These are phyloP conservation scores for Neoarthrinium moseri DNA, from an alignment of 2,329 filamentous ascomycete species.

Conservation along the genomic window DNA sequence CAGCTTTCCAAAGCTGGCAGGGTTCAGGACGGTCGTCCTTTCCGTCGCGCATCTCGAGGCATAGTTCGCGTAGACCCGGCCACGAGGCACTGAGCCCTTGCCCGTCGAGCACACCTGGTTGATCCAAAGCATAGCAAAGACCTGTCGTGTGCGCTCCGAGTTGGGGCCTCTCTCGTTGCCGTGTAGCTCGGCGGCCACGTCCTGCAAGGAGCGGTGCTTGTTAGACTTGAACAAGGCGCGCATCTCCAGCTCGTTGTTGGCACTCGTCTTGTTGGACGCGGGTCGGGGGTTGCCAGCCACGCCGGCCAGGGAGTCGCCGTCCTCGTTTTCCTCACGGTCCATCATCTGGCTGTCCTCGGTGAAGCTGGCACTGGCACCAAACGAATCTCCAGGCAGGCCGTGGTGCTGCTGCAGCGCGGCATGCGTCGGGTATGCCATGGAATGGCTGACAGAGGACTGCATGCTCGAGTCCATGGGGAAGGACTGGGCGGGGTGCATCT, in stretches of 20 bases:
- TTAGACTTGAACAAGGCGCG: slow-evolving; percentile 72
- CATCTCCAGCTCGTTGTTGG: slow-evolving; percentile 80
- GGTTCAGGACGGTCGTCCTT: slow-evolving; percentile 91
- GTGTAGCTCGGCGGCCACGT: slow-evolving; percentile 74
- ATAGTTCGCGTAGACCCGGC: slow-evolving; percentile 93
- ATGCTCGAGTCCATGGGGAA: slow-evolving; percentile 51
- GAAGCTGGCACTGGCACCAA: slow-evolving; percentile 51
- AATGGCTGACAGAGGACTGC: slow-evolving; percentile 42
- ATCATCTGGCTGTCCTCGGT: slow-evolving; percentile 61
- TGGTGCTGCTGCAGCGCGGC: slow-evolving; percentile 41
- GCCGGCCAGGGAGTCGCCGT: slow-evolving; percentile 51
- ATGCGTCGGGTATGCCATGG: slow-evolving; percentile 43
- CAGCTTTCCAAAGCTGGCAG: slow-evolving; percentile 95
- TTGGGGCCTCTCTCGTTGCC: slow-evolving; percentile 78
- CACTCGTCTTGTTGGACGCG: slow-evolving; percentile 62
- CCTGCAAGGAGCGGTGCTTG: slow-evolving; percentile 63
- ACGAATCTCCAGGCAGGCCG: slow-evolving; percentile 54
- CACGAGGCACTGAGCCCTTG: slow-evolving; percentile 85
- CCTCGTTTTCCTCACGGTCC: slow-evolving; percentile 59
- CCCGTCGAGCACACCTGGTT: slow-evolving; percentile 70
- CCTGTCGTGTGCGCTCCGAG: slow-evolving; percentile 78
- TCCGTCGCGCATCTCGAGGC: slow-evolving; percentile 90
- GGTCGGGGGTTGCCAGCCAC: slow-evolving; percentile 50
- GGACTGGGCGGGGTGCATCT: slow-evolving; percentile 50
- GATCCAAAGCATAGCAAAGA: slow-evolving; percentile 88